phyloP scores from a whole-genome alignment of 345 rosid genomes.

The Cardiospermum halicacabum region DNA sequence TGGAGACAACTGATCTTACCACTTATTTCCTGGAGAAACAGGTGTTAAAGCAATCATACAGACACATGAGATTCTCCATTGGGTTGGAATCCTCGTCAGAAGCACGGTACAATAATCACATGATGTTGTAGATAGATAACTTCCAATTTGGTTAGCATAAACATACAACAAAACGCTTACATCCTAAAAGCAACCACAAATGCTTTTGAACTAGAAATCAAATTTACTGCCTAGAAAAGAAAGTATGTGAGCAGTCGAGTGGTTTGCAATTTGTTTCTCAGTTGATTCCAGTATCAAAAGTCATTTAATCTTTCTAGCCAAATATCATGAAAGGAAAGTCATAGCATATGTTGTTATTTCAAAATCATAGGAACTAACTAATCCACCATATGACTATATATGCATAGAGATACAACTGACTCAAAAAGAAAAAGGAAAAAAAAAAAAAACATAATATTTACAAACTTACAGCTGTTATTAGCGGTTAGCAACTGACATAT shows the following conservation, averaged over 20 bases:
- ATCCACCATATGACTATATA: not conserved
- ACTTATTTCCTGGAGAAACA: not conserved
- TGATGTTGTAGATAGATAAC: not conserved
- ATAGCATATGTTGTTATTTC: not conserved
- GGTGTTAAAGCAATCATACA: not conserved
- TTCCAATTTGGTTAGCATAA: not conserved
- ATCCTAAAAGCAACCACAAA: not conserved
- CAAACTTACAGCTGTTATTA: not conserved
- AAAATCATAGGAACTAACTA: not conserved
- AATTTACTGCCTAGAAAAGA: not conserved
- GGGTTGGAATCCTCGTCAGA: not conserved
- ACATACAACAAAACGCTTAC: not conserved
- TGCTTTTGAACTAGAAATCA: not conserved
- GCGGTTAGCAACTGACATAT: not conserved
- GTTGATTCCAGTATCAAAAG: not conserved
- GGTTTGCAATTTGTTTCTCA: not conserved
- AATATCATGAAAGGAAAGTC: not conserved
- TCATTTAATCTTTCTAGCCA: not conserved
- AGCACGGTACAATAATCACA: not conserved
- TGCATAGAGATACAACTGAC: not conserved
- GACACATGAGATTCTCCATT: not conserved
- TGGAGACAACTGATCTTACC: not conserved
- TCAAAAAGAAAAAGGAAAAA: not conserved
- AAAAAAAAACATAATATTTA: not conserved
- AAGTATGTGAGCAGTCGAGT: not conserved